phyloP scores from a whole-genome alignment of 768 basidiomycete genomes.

The Pisolithus marmoratus region DNA sequence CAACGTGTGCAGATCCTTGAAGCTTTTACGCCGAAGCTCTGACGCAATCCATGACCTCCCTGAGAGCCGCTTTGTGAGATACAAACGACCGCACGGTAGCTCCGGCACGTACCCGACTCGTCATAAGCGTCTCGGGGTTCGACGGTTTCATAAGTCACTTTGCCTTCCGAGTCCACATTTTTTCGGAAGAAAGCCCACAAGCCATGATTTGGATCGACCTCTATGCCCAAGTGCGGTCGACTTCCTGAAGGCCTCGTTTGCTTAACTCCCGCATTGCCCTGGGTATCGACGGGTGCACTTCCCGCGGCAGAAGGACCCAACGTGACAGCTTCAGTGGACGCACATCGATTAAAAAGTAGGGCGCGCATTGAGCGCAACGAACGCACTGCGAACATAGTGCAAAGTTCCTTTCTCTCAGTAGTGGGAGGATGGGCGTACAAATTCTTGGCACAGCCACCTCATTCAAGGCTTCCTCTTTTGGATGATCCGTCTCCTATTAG shows the following conservation, averaged over 20 bases:
- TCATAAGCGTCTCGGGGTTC: conserved; percentile 28
- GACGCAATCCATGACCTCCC: conserved; percentile 84
- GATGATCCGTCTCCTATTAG: not conserved
- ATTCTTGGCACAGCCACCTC: conserved; percentile 17
- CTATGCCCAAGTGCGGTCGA: conserved; percentile 39
- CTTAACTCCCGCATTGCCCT: not conserved
- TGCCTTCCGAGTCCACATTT: conserved; percentile 44
- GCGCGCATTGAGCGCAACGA: conserved; percentile 19
- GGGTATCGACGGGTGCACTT: not conserved
- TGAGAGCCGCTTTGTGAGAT: conserved; percentile 27
- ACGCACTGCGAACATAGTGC: conserved; percentile 15
- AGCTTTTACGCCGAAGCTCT: conserved; percentile 86
- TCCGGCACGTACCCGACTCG: conserved; percentile 30
- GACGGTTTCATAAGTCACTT: conserved; percentile 47
- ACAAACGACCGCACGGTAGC: not conserved
- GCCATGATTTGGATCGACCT: conserved; percentile 59
- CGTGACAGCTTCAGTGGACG: conserved; percentile 11
- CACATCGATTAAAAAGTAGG: conserved; percentile 13
- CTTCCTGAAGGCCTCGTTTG: conserved; percentile 22
- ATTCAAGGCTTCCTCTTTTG: not conserved
- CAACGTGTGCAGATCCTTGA: conserved; percentile 87
- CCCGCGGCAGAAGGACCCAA: too few species aligned
- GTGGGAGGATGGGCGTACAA: not conserved
- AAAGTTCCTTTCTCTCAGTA: conserved; percentile 13
- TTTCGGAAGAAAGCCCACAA: conserved; percentile 73